A percentile compares a stretch with the other conserved stretches of the same genome.
Conservation (phyloP, 108 stramenopile genomes). For the Nitzschia palea region DNA sequence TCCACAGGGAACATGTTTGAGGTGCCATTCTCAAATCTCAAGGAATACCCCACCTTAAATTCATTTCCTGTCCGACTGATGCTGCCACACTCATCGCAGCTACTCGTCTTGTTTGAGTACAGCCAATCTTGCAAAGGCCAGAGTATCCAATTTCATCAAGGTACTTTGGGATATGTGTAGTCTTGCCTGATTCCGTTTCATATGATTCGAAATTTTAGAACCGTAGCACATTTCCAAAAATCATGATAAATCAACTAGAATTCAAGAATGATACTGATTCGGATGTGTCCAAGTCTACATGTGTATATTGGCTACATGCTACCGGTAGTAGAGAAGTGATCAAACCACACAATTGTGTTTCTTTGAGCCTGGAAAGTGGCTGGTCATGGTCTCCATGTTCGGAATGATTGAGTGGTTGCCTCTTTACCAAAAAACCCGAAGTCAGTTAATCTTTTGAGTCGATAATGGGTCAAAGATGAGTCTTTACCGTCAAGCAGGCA, state of each 20-base stretch:
- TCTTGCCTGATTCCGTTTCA: constrained; percentile 89
- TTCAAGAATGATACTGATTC: too few relatives aligned
- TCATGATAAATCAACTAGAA: too few relatives aligned
- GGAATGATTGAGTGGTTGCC: too few relatives aligned
- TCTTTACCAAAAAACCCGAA: too few relatives aligned
- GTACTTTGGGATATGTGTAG: constrained; percentile 96
- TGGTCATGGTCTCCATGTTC: too few relatives aligned
- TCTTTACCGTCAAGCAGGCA: constrained; percentile 35
- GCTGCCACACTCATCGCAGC: constrained; percentile 99
- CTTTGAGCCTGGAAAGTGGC: too few relatives aligned
- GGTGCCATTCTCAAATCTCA: constrained; percentile 99
- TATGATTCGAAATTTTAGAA: too few relatives aligned
- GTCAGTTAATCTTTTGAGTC: constrained; percentile 36
- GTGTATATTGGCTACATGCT: too few relatives aligned
- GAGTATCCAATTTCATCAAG: constrained; percentile 97
- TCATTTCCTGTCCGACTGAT: constrained; percentile 96
- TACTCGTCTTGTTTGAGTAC: constrained; percentile 97
- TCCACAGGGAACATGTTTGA: constrained; percentile 88
- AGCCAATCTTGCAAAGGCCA: constrained; percentile 95
- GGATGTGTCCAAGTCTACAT: too few relatives aligned
- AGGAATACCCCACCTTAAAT: constrained; percentile 94
- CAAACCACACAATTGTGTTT: too few relatives aligned
- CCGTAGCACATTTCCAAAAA: too few relatives aligned
- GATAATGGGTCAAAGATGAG: constrained; percentile 44
- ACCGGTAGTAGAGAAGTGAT: too few relatives aligned